A percentile compares a stretch with the other conserved stretches of the same genome.
Evolutionary conservation across 2,329 filamentous ascomycete species (phyloP).

Genomic region (Immersiporthe knoxdaviesiana): DNA sequence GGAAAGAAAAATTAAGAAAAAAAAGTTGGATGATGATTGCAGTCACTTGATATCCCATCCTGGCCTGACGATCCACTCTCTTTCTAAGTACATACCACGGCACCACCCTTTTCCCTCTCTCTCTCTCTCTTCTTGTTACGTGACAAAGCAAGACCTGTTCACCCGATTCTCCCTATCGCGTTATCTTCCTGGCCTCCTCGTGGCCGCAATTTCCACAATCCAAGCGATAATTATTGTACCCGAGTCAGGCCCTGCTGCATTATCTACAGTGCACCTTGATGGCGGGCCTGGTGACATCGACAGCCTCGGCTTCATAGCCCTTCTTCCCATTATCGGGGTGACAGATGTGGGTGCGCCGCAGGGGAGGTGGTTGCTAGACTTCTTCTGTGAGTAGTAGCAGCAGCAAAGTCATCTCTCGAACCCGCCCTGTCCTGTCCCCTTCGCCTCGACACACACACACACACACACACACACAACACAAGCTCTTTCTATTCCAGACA

Average conservation of each 20-base stretch:
- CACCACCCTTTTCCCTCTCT: background rate
- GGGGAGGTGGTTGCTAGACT: background rate
- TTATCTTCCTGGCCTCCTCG: conserved; percentile 5
- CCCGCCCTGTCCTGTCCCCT: background rate
- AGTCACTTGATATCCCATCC: conserved; percentile 15
- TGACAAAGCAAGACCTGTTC: background rate
- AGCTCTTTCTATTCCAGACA: background rate
- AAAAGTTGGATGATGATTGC: conserved; percentile 16
- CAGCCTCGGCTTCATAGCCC: conserved; percentile 25
- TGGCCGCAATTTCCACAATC: conserved; percentile 5
- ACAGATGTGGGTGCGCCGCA: conserved; percentile 6
- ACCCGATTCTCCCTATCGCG: background rate
- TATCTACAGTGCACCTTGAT: conserved; percentile 24
- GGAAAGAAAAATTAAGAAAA: background rate
- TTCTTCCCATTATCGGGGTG: conserved; percentile 5
- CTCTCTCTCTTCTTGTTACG: background rate
- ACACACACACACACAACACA: no score
- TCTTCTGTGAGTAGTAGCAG: conserved; percentile 1
- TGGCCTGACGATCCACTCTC: conserved; percentile 11
- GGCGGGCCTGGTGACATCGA: conserved; percentile 22
- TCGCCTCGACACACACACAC: no score
- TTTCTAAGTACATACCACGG: background rate
- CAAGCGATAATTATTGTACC: background rate
- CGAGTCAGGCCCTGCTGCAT: conserved; percentile 1
- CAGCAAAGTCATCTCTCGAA: background rate